phyloP scores from a whole-genome alignment of 1,284 basidiomycete genomes.

The Pseudozyma sp. region DNA sequence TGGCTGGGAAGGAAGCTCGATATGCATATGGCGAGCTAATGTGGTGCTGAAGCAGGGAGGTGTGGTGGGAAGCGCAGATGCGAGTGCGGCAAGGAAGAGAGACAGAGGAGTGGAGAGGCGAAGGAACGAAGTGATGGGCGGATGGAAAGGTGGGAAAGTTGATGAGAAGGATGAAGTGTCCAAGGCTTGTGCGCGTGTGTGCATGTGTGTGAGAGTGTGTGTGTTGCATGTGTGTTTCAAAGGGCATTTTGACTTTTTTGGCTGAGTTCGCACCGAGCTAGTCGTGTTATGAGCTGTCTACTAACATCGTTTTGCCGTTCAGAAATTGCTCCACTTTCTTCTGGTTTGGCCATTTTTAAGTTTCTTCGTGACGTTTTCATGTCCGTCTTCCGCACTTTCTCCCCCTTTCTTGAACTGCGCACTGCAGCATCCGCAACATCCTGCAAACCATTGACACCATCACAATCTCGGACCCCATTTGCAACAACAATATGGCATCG shows the following conservation, averaged over 20 bases:
- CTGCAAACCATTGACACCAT: neutral
- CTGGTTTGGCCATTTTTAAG: slow-evolving; percentile 4
- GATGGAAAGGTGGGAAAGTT: slow-evolving; percentile 1
- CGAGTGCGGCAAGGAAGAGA: neutral
- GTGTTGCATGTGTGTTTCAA: neutral
- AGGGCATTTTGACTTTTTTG: neutral
- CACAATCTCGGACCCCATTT: neutral
- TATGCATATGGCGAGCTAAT: neutral
- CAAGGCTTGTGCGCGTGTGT: slow-evolving; percentile 5
- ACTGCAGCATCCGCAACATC: neutral
- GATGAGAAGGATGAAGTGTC: neutral
- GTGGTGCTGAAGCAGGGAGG: neutral
- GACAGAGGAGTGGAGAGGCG: neutral
- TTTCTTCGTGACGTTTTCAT: slow-evolving; percentile 6
- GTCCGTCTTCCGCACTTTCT: slow-evolving; percentile 21
- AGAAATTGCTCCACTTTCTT: slow-evolving; percentile 26
- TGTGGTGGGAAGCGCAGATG: neutral
- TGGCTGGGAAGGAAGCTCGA: neutral
- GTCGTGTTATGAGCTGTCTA: no score
- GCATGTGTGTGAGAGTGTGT: neutral
- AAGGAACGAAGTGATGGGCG: slow-evolving; percentile 3
- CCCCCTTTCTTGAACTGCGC: neutral
- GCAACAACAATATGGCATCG: neutral
- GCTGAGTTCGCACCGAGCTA: neutral
- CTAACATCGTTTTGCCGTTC: neutral